Evolutionary conservation across 1,139 yeast genomes (phyloP), one percentile per base, ranked within the genome.

Genomic region (Pichiaceae sp.): DNA sequence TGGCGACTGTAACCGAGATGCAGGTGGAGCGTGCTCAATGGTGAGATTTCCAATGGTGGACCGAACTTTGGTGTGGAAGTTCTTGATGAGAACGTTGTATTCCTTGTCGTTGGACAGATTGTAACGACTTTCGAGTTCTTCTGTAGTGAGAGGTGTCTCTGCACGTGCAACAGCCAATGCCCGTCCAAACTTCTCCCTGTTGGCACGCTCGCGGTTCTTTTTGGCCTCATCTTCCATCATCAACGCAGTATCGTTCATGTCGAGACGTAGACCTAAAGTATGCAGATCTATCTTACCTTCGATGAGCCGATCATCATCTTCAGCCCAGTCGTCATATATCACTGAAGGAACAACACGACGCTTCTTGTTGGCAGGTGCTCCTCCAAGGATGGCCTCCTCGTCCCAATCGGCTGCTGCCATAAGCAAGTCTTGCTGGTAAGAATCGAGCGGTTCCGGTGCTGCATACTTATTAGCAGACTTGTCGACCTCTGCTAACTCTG

Each of bases 21-120:
- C 96, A 2, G 96, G 95, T 50, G 78, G 70, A 0, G 96, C 76
- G 58, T 93, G 98, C 50, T 93, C 98, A 43, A 93, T 87, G 40
- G 75, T 80, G 45, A 93, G 67, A 47, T 91, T 86, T 40, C 97
- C 95, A 52, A 93, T 79, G 17, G 95, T 94, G 4, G 95, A 79
- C 57, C 99, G 78, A 27, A 91, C 86, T 63, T 86, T 89, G 33
- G 95, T 79, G 54, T 86, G 94, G 56, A 89, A 87, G 49, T 87
- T 89, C 44, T 78, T 83, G 53, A 82, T 83, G 50, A 93, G 66
- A 40, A 81, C 61, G 42, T 85, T 95, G 56, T 93, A 93, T 33
- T 82, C 84, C 32, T 74, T 70, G 57, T 93, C 98, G 57, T 93
- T 93, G 8, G 96, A 87, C 29, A 89, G 70, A 54, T 85, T 83